Conservation (phyloP, 2,329 filamentous ascomycete species). For the Diplodia corticola region DNA sequence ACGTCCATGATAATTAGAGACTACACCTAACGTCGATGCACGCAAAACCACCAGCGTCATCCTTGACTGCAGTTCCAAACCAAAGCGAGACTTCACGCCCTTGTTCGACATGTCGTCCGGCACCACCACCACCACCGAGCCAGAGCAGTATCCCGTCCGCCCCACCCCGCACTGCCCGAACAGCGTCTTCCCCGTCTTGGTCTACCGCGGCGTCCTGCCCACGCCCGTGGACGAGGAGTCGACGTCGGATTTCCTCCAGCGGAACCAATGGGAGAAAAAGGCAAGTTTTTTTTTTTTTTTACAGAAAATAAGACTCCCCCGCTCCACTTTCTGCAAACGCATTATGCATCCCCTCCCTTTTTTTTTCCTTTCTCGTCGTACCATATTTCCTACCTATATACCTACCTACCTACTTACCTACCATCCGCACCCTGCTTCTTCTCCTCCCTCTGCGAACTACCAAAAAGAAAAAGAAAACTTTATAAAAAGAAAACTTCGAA, state of each 20-base stretch:
- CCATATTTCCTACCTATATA: too few species aligned
- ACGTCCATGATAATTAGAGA: neutral
- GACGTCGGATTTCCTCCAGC: constrained; percentile 33
- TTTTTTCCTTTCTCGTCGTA: too few species aligned
- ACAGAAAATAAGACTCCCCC: neutral
- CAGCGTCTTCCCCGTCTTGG: constrained; percentile 37
- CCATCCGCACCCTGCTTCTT: neutral
- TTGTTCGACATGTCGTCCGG: neutral
- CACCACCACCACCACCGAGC: constrained; percentile 4
- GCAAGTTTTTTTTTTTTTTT: too few species aligned
- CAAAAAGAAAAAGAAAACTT: neutral
- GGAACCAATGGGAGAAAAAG: constrained; percentile 37
- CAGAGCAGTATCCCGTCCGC: constrained; percentile 22
- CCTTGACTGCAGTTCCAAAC: neutral
- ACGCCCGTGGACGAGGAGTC: constrained; percentile 29
- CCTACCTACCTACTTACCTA: too few species aligned
- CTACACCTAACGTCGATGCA: neutral
- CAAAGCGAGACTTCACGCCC: neutral
- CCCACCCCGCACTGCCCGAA: constrained; percentile 31
- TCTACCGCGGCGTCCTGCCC: constrained; percentile 39
- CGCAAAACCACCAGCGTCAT: neutral
- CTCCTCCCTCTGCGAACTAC: neutral
- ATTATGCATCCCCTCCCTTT: too few species aligned
- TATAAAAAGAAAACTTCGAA: too few species aligned
- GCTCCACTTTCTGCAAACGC: too few species aligned